Evolutionary conservation across 129 eudicot genomes (phyloP), one percentile per base, ranked within the genome.

Genomic region (Deinandra increscens): DNA sequence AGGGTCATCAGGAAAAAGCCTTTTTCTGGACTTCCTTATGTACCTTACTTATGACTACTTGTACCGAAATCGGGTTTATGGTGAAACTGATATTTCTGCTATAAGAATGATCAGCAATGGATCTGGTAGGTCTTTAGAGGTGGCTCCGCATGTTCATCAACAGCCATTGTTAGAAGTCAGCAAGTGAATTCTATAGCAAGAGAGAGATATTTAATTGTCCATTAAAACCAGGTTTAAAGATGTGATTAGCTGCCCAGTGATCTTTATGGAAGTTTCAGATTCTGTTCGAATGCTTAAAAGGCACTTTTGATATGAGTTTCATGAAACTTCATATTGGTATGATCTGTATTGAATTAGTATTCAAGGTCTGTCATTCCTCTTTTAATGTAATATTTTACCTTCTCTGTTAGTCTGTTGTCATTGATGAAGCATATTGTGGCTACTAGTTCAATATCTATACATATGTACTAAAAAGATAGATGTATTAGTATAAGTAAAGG

Each of bases 1-100:
- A 76, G 90, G 70, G 60, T 78, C 84, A 46, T 69, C 90, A 12
- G 92, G 84, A 46, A 85, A 87, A 66, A 74, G 84, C 53, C 85
- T 85, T 71, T 89, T 93, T 65, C 60, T 89, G 6, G 95, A 93
- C 69, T 85, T 85, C 60, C 93, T 93, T 41, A 87, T 93, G 97
- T 85, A 87, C 73, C 85, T 89, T 54, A 85, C 89, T 20, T 87
- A 80, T 66, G 97, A 89, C 61, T 81, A 79, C 78, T 64, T 93
- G 26, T 60, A 43, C 33, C 81, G 98, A 89, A 62, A 50, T 73
- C 80, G 31, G 70, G 38, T 34, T 62, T 34, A 34, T 59, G 60
- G 64, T 72, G 85, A 78, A 67, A 76, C 45, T 36, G 69, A 61
- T 63, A 39, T 67, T 41, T 64, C 73, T 64, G 75, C 74, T 39